Base-by-base conservation (phyloP, 75 land plant genomes). In the Picea glauca region DNA sequence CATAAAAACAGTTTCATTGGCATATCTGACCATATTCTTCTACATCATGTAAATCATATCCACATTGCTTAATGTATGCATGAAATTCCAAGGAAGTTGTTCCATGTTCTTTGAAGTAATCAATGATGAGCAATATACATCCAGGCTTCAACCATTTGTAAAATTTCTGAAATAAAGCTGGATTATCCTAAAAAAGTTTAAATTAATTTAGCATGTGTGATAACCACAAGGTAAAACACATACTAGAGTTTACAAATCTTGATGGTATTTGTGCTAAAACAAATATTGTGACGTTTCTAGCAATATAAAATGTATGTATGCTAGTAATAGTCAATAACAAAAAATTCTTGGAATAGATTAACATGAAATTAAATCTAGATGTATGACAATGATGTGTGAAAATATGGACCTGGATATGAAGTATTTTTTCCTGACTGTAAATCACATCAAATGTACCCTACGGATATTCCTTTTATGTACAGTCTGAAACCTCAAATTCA, bases 361-460 rank as follows among this genome's bases (percentile, higher is more conserved):
- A 13, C 74, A 70, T 23, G 3, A 70, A 43, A 70, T 43, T 70
- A 43, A 43, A 30, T 63, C 32, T 9, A 63, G 9, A 43, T 8
- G 40, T 70, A 38, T 18, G n/a, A 40, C 33, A 40, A 8, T 33
- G n/a, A 20, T 38, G 32, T 15, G 63, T 54, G 18, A 58, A 72
- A 57, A 7, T 13, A 4, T 20, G 59, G 81, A 95, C 99, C 77
- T 93, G 96, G 78, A 98, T 95, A 73, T 98, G 99, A 17, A 98
- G 93, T 81, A 98, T 93, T 17, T 98, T 95, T 85, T 98, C 99
- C 17, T 98, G 93, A 79, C 98, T 95, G 87, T 98, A 98, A 68
- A 98, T 88, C 38, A 95, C 99, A 87, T 98, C 98, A 84, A 93
- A 95, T 40, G 91, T 78, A 18, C 75, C 79, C 20, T 85, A 87